A percentile compares a stretch with the other conserved stretches of the same genome.
Conservation (phyloP, 495 filamentous ascomycete genomes). For the Chlorociboria aeruginascens region DNA sequence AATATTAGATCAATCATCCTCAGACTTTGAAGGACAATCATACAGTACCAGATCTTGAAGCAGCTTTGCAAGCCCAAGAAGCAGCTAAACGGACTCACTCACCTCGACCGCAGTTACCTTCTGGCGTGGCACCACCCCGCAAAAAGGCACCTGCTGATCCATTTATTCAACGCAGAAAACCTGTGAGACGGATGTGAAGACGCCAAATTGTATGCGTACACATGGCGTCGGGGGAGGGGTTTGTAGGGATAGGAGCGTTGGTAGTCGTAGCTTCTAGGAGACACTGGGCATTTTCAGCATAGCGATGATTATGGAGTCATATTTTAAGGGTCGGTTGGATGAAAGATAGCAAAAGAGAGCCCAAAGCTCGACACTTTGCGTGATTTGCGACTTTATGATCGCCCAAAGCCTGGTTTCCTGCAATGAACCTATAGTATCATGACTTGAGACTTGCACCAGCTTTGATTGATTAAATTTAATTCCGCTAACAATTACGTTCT, state of each 20-base stretch:
- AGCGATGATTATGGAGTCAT: no score
- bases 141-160: conserved; percentile 27
- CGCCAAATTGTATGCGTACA: background rate
- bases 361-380: no score
- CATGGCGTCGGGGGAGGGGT: background rate
- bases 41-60: conserved; percentile 17
- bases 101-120: conserved; percentile 12
- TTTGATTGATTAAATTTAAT: no score
- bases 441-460: no score
- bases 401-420: no score
- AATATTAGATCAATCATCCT: background rate
- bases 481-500: no score
- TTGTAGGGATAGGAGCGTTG: background rate
- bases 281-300: no score
- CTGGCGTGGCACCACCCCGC: conserved; percentile 20
- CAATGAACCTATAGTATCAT: no score
- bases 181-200: conserved; percentile 14
- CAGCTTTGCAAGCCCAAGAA: conserved; percentile 14
- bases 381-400: no score
- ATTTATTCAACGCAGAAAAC: conserved; percentile 31
- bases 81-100: conserved; percentile 21
- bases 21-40: background rate
- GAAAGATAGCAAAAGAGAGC: no score
- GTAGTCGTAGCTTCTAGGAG: background rate
- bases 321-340: no score